Percentiles rank a stretch among this genome's conserved stretches.
Evolutionary conservation across 2,329 filamentous ascomycete genomes (phyloP).

Genomic region (Alternaria arborescens): DNA sequence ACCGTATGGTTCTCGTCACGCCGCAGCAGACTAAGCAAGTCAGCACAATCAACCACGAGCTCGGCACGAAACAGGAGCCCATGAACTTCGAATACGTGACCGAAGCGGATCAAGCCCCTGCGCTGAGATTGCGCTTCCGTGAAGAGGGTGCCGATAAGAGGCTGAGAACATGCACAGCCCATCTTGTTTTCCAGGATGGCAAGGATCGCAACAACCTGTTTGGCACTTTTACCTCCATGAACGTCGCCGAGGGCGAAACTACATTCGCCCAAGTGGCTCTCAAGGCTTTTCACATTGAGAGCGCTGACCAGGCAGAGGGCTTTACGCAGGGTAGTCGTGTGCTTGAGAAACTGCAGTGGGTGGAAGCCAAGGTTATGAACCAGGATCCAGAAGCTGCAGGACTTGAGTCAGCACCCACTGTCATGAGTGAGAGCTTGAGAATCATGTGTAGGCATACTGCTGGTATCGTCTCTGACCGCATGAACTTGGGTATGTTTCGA

Average conservation of each 20-base stretch:
- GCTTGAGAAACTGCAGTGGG: constrained; percentile 65
- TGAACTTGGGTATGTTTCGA: constrained; percentile 70
- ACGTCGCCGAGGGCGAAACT: constrained; percentile 72
- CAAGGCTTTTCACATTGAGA: constrained; percentile 70
- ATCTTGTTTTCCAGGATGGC: constrained; percentile 79
- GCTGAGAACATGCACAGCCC: constrained; percentile 66
- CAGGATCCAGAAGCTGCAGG: constrained; percentile 66
- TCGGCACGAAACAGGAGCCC: constrained; percentile 68
- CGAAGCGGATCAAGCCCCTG: constrained; percentile 70
- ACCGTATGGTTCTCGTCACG: constrained; percentile 79
- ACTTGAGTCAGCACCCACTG: constrained; percentile 68
- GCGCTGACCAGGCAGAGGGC: constrained; percentile 60
- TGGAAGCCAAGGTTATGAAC: constrained; percentile 76
- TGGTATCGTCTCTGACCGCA: constrained; percentile 81
- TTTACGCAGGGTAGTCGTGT: constrained; percentile 52
- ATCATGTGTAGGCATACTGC: constrained; percentile 78
- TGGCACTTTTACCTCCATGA: constrained; percentile 75
- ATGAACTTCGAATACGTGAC: constrained; percentile 76
- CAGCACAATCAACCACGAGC: constrained; percentile 76
- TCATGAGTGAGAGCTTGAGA: constrained; percentile 78
- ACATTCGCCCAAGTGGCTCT: constrained; percentile 75
- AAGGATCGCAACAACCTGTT: constrained; percentile 76
- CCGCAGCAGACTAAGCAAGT: constrained; percentile 79
- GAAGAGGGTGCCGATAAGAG: constrained; percentile 61
- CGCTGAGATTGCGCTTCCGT: constrained; percentile 74